phyloP scores from a whole-genome alignment of 2,329 filamentous ascomycete species.

The Arachnopeziza araneosa region DNA sequence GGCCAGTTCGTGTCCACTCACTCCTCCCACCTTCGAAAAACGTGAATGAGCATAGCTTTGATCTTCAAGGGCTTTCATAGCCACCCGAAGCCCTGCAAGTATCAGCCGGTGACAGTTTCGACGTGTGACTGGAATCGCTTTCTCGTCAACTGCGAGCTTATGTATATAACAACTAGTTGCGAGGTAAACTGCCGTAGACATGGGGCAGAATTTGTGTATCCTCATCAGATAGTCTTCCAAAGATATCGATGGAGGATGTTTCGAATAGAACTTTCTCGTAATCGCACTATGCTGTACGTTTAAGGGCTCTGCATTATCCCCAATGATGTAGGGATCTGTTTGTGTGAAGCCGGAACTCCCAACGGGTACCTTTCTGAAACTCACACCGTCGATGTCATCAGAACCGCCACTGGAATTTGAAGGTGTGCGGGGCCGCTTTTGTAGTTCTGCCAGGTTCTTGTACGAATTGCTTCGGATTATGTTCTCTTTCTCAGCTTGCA shows the following conservation, averaged over 20 bases:
- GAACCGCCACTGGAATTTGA: conserved; percentile 20
- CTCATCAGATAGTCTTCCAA: conserved; percentile 81
- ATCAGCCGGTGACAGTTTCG: conserved; percentile 83
- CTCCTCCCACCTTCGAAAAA: conserved; percentile 82
- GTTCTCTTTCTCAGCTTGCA: conserved; percentile 57
- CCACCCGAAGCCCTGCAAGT: conserved; percentile 77
- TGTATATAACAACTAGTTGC: conserved; percentile 85
- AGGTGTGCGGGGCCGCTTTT: conserved; percentile 26
- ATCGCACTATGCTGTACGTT: conserved; percentile 79
- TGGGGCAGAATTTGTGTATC: conserved; percentile 85
- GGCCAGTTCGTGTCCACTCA: conserved; percentile 74
- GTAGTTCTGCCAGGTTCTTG: conserved; percentile 29
- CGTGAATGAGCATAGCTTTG: conserved; percentile 79
- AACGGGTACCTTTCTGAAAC: conserved; percentile 35
- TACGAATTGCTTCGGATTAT: conserved; percentile 54
- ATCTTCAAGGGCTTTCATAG: conserved; percentile 94
- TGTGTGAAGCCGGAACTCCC: conserved; percentile 16
- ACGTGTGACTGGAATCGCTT: conserved; percentile 71
- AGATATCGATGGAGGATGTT: conserved; percentile 74
- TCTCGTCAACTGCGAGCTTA: conserved; percentile 70
- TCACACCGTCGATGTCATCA: conserved; percentile 50
- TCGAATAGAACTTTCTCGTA: conserved; percentile 89
- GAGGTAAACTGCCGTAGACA: conserved; percentile 90
- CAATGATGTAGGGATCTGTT: conserved; percentile 50
- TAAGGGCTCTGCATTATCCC: conserved; percentile 66